Percentiles rank a stretch among this genome's conserved stretches.
Evolutionary conservation across 2,329 filamentous ascomycete species (phyloP).

Genomic region (Aureobasidium sp.): DNA sequence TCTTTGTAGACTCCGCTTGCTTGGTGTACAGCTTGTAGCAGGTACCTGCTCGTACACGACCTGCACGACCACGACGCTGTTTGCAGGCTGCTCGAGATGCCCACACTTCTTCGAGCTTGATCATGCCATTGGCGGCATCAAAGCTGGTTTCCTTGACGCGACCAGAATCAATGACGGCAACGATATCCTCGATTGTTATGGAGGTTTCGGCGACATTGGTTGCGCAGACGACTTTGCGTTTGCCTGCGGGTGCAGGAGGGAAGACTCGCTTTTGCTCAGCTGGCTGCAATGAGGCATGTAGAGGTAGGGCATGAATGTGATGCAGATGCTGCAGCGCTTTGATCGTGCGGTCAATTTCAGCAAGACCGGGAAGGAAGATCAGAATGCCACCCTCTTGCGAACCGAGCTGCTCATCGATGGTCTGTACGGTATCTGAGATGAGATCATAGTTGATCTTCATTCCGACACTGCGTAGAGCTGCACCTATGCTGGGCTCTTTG

Average conservation of each 20-base stretch:
- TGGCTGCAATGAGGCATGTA: conserved; percentile 88
- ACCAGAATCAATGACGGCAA: conserved; percentile 91
- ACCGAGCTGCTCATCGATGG: conserved; percentile 71
- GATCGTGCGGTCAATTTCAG: conserved; percentile 81
- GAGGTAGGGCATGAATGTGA: conserved; percentile 69
- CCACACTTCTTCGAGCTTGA: conserved; percentile 90
- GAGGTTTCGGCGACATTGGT: conserved; percentile 98
- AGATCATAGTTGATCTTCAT: conserved; percentile 89
- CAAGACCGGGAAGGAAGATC: conserved; percentile 88
- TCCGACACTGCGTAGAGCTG: conserved; percentile 42
- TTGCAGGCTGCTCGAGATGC: conserved; percentile 90
- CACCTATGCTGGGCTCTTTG: conserved; percentile 34
- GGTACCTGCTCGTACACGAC: conserved; percentile 79
- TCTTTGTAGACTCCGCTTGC: conserved; percentile 69
- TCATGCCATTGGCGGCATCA: conserved; percentile 86
- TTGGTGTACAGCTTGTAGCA: conserved; percentile 95
- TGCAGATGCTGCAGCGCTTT: conserved; percentile 58
- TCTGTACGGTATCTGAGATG: conserved; percentile 68
- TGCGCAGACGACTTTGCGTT: conserved; percentile 85
- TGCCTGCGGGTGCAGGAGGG: conserved; percentile 63
- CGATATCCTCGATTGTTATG: conserved; percentile 95
- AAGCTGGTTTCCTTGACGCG: conserved; percentile 96
- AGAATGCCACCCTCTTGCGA: conserved; percentile 76
- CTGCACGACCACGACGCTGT: conserved; percentile 85
- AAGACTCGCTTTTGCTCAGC: conserved; percentile 86